Conservation (phyloP, 1,284 basidiomycete species). For the Prillingera fragicola region DNA sequence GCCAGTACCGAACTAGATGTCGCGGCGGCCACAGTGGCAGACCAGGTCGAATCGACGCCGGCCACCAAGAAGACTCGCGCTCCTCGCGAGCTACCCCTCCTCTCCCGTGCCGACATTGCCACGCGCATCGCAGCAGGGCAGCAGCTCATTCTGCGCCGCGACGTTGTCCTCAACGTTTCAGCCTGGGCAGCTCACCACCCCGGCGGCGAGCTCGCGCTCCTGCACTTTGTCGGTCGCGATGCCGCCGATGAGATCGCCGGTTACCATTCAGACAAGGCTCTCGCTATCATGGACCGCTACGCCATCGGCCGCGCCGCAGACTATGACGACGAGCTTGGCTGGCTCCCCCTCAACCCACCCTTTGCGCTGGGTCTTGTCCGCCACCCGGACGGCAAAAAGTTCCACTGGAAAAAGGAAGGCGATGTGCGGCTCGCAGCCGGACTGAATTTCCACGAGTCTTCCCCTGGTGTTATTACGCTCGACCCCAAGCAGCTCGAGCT, state of each 20-base stretch:
- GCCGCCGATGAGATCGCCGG: conserved; percentile 91
- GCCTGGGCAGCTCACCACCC: conserved; percentile 82
- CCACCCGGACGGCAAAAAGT: conserved; percentile 37
- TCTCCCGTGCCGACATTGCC: conserved; percentile 24
- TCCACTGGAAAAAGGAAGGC: conserved; percentile 39
- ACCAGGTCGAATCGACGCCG: too few species aligned
- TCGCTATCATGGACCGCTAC: conserved; percentile 63
- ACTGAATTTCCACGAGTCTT: not conserved
- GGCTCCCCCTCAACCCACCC: conserved; percentile 80
- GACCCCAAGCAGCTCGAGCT: conserved; percentile 33
- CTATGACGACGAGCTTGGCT: conserved; percentile 47
- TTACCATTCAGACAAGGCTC: conserved; percentile 69
- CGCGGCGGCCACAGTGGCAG: too few species aligned
- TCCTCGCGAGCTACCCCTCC: not conserved
- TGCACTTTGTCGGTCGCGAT: conserved; percentile 93
- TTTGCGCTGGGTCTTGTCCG: conserved; percentile 75
- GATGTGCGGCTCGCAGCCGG: conserved; percentile 21
- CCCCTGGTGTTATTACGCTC: conserved; percentile 13
- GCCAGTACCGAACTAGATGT: too few species aligned
- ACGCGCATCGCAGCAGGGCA: conserved; percentile 64
- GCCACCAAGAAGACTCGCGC: not conserved
- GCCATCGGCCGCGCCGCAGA: conserved; percentile 70
- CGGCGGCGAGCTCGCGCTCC: conserved; percentile 80
- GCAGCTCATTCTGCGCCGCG: conserved; percentile 69
- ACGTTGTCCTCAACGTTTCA: conserved; percentile 68